Evolutionary conservation across 2,329 filamentous ascomycete species (phyloP).

Genomic region (Exophiala mesophila): DNA sequence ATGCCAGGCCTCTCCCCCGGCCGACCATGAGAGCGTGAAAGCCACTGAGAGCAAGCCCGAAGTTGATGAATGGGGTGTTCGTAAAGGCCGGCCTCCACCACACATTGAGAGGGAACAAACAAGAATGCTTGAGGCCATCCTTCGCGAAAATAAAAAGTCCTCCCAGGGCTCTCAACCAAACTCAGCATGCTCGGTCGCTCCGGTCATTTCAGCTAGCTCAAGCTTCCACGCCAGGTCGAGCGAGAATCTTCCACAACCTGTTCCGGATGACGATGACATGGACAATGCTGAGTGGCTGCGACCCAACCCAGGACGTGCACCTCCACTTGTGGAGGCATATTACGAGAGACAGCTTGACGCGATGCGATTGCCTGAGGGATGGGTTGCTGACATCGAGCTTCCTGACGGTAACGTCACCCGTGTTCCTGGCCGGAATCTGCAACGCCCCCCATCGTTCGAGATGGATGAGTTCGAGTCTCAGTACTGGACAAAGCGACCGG

Average conservation of each 20-base stretch:
- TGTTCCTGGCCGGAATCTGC: conserved; percentile 21
- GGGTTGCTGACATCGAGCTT: conserved; percentile 17
- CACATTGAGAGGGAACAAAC: conserved; percentile 19
- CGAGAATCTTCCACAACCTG: not conserved
- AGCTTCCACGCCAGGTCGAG: not conserved
- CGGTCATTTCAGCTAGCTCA: conserved; percentile 3
- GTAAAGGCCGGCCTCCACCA: conserved; percentile 15
- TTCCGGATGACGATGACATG: conserved; percentile 1
- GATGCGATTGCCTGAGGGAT: conserved; percentile 21
- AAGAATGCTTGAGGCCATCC: conserved; percentile 14
- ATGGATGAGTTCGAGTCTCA: conserved; percentile 23
- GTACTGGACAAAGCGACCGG: conserved; percentile 22
- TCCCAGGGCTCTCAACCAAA: conserved; percentile 3
- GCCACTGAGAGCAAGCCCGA: conserved; percentile 1
- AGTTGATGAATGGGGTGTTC: conserved; percentile 24
- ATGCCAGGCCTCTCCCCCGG: no score
- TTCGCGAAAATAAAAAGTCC: conserved; percentile 16
- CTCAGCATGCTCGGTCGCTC: conserved; percentile 3
- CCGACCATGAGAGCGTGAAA: not conserved
- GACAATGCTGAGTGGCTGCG: conserved; percentile 16
- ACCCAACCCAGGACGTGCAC: conserved; percentile 13
- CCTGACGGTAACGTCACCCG: conserved; percentile 19
- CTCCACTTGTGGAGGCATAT: conserved; percentile 17
- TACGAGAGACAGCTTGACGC: conserved; percentile 23
- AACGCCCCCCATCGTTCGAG: conserved; percentile 17